Base-by-base conservation (phyloP, 441 rosid species). In the Pelargonium fulgidum region DNA sequence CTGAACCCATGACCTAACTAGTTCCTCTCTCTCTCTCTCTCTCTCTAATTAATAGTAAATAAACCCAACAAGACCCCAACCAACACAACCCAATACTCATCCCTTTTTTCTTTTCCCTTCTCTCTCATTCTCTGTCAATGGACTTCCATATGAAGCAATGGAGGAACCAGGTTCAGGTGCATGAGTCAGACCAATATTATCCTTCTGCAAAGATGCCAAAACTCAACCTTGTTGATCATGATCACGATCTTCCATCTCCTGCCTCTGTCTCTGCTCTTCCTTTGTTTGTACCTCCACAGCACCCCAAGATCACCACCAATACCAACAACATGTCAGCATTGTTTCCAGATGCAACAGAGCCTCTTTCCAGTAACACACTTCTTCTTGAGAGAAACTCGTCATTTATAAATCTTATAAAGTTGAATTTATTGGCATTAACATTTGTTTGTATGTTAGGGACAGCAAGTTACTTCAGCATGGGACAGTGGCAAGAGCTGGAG, bases 401-500 rank as follows among this genome's bases (percentile, higher is more conserved):
- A 29, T 26, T 1, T 26, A 26, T 26, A 26, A 26, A 26, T 26
- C 33, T 26, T 3, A 26, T 29, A 29, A 29, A 29, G 36, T 29
- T 3, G 36, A 29, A 29, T 29, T 29, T 29, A 29, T 29, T 29
- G 3, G 3, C 36, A 29, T 3, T 26, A 26, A 26, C 24, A 22
- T 22, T 22, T 22, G 24, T 26, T 29, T 29, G 13, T 47, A 12
- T 47, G 17, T 52, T 16, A 52, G 59, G 59, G 59, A 52, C 59
- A 52, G 22, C 20, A 17, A 52, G 59, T 12, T 52, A 52, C 59
- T 52, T 52, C 7, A 52, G 59, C 59, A 11, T 66, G 72, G 77
- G 75, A 1, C 84, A 81, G 68, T 81, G 81, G 81, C 82, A 81
- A 22, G 84, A 81, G 76, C 80, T 81, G 17, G 82, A 81, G 76